phyloP scores from a whole-genome alignment of 345 rosid genomes.

The Isatis tinctoria region DNA sequence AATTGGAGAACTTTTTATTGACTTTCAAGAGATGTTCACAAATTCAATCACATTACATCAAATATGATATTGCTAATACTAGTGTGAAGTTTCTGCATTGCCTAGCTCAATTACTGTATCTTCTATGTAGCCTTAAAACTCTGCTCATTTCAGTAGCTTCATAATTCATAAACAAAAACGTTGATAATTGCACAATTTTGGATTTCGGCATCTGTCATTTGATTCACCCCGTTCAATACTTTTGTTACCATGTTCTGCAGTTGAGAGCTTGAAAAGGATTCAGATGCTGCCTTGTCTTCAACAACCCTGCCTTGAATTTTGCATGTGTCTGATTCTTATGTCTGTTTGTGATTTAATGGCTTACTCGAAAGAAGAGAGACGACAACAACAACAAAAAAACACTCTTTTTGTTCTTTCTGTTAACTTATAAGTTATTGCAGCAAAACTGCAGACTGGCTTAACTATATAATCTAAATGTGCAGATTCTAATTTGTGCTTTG shows the following conservation, averaged over 20 bases:
- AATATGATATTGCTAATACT: background rate
- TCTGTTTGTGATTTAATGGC: constrained; percentile 13
- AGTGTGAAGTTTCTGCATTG: background rate
- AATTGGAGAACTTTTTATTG: background rate
- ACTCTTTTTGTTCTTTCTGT: constrained; percentile 8
- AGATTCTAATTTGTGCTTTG: constrained; percentile 18
- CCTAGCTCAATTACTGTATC: background rate
- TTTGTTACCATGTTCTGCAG: constrained; percentile 10
- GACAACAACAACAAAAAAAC: background rate
- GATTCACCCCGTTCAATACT: background rate
- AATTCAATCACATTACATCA: background rate
- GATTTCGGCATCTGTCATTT: background rate
- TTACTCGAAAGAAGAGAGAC: background rate
- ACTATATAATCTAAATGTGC: constrained; percentile 31
- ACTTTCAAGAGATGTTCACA: background rate
- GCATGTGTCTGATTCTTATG: constrained; percentile 26
- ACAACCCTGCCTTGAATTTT: constrained; percentile 20
- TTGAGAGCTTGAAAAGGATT: constrained; percentile 19
- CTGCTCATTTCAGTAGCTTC: background rate
- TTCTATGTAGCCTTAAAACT: background rate
- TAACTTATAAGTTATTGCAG: constrained; percentile 30
- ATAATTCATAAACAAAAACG: background rate
- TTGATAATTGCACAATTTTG: background rate
- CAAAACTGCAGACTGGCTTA: constrained; percentile 28
- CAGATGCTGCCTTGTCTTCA: constrained; percentile 5